Base-by-base conservation (phyloP, 1,284 basidiomycete genomes). In the Fistulina hepatica region DNA sequence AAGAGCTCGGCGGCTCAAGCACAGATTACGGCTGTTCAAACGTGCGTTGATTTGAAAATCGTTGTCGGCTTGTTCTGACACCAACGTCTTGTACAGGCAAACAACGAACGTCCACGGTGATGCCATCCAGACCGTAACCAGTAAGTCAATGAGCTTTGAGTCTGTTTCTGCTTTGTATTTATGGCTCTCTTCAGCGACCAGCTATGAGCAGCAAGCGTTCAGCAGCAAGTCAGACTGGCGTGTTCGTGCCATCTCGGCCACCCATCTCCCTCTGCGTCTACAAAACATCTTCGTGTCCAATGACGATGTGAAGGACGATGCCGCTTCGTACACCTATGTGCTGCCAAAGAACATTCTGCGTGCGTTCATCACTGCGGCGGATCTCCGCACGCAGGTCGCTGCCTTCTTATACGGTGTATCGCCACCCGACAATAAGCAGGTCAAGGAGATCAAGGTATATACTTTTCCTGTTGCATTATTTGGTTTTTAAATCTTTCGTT, bases 161-260 rank as follows among this genome's bases (percentile, higher is more conserved):
- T 6, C 24, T 24, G 7, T 41, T 23, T 36, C 21, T 25, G 17
- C 10, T 12, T 34, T 41, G 39, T 39, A 15, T 41, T 22, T 48
- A 33, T 51, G 38, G 33, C 42, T 41, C 23, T 33, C 41, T 45
- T 23, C 42, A 81, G 78, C 94, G 3, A 97, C 94, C 42, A 93
- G 91, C 58, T 99, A 99, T 59, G 95, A 97, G 61, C 91, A 95
- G 54, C 84, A 92, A 55, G 84, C 91, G 17, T 98, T 98, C 65
- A 92, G 88, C 56, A 91, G 84, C 67, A 98, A 99, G 69, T 97
- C 93, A 10, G 95, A 99, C 60, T 99, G 95, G 95, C 88, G 95
- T 50, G 85, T 95, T 15, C 82, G 93, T 43, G 93, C 93, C 12
- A 93, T 97, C 49, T 91, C 86, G 5, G 86, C 95, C 0, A 98